These are phyloP conservation scores for Globisporangium parvum DNA, from an alignment of 352 stramenopile species.

Conservation along the genomic window DNA sequence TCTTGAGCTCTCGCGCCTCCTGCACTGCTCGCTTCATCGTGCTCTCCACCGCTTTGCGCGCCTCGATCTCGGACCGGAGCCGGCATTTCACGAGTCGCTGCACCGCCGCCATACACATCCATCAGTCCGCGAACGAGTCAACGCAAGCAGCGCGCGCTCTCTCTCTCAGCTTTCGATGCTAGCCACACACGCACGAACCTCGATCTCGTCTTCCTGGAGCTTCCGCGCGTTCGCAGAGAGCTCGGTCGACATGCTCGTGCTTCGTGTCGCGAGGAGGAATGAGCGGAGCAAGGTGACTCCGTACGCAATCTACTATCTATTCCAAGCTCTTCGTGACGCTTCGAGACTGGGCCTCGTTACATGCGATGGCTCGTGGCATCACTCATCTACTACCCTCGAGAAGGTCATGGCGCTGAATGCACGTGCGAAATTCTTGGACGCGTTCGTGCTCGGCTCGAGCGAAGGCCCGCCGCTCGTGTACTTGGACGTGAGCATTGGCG, in stretches of 20 bases:
- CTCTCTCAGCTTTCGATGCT: not conserved
- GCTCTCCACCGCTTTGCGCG: constrained; percentile 57
- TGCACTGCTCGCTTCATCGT: constrained; percentile 74
- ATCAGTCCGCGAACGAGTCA: not conserved
- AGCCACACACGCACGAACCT: constrained; percentile 20
- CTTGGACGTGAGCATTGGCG: constrained; percentile 49
- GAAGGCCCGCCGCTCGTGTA: constrained; percentile 51
- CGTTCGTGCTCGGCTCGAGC: constrained; percentile 33
- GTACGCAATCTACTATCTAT: not conserved
- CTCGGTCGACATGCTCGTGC: constrained; percentile 4
- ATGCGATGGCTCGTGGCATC: no score
- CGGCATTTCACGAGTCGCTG: constrained; percentile 76
- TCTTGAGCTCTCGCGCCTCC: constrained; percentile 68
- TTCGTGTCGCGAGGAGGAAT: not conserved
- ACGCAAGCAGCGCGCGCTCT: not conserved
- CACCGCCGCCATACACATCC: not conserved
- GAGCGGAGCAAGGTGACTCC: not conserved
- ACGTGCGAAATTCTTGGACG: constrained; percentile 32
- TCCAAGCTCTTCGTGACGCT: not conserved
- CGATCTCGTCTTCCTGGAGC: constrained; percentile 54
- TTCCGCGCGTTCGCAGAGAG: constrained; percentile 45
- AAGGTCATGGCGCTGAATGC: constrained; percentile 40
- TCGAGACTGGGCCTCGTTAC: not conserved
- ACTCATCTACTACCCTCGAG: not conserved
- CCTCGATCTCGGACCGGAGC: constrained; percentile 65